Evolutionary conservation across 2,329 filamentous ascomycete genomes (phyloP), one percentile per base, ranked within the genome.

Genomic region (Calonectria pseudoreteaudii): DNA sequence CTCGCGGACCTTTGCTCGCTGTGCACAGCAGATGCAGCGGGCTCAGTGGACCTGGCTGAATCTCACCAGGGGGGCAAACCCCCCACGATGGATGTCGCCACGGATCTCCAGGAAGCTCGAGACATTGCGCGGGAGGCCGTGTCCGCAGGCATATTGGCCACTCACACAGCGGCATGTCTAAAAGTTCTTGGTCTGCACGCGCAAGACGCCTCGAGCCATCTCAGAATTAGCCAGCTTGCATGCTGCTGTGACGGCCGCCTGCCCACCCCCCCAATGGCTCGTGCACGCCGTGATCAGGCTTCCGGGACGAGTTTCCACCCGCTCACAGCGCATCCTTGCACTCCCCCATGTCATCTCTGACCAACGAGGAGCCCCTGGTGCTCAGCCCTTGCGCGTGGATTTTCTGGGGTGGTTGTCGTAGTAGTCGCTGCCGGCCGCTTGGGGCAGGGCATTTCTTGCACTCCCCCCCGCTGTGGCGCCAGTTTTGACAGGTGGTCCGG

Each of bases 401-500:
- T 36, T 62, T 66, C 58, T 30, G 78, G 72, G 75, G 77, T 78
- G 75, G 75, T 66, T 71, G 74, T 62, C 62, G 53, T 58, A 26
- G 70, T 70, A 66, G 72, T 76, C 75, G 76, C 74, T 75, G 75
- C 74, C 70, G 73, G 70, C 68, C 70, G 34, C 41, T 70, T 64
- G 71, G 75, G 69, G 77, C 73, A 77, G 79, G 74, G 79, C 72
- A 73, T 70, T 77, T 80, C 71, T 78, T 78, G 70, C 73, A 74
- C 50, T 77, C 71, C 72, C 74, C 77, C 78, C 79, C 79, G 79
- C 73, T 72, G 75, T 80, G 79, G 77, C 70, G 76, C 75, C 60
- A 77, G 80, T 73, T 70, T 74, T 81, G 79, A 81, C 79, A 81
- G 75, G 73, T 75, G 79, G 76, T 77, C 76, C 79, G 77, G 78